Base-by-base conservation (phyloP, 768 basidiomycete species). In the Paxillus rubicundulus region DNA sequence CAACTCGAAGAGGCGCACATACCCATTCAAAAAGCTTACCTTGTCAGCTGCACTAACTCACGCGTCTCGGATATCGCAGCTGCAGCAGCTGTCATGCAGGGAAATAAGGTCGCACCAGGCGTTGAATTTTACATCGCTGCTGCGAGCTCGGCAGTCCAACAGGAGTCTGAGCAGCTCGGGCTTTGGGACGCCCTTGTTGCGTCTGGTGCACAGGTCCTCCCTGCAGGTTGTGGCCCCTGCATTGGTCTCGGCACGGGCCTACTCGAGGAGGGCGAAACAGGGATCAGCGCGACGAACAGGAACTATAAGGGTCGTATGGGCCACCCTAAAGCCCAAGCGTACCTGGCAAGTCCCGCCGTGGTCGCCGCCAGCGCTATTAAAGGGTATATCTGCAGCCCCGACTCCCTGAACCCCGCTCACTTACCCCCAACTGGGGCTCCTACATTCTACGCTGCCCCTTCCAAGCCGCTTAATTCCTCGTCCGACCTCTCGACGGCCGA, bases 291-390 rank as follows among this genome's bases (percentile, higher is more conserved):
- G 4, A 98, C 96, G 7, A 99, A 99, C 72, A 78, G 97, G 71
- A 99, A 99, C 66, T 99, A 98, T 75, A 98, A 99, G 75, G 97
- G 97, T 4, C 81, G 97, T 4, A 99, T 99, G 97, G 97, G 97
- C 0, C 84, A 87, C 57, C 96, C 97, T 0, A 90, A 92, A 47
- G 96, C 97, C 0, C 82, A 88, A 60, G 96, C 97, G 1, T 98
- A 98, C 72, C 83, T 99, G 38, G 94, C 93, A 5, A 94, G 92
- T 58, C 97, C 97, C 1, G 94, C 92, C 3, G 96, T 98, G 7
- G 97, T 99, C 13, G 96, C 97, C 20, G 95, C 97, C 4, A 94
- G 92, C 50, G 97, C 97, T 2, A 75, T 94, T 42, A 91, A 88
- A 51, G 97, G 97, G 5, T 87, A 86, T 64, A 98, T 99, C 57